Conservation (phyloP, 805 yeast species). For the Schwanniomyces vanrijiae region DNA sequence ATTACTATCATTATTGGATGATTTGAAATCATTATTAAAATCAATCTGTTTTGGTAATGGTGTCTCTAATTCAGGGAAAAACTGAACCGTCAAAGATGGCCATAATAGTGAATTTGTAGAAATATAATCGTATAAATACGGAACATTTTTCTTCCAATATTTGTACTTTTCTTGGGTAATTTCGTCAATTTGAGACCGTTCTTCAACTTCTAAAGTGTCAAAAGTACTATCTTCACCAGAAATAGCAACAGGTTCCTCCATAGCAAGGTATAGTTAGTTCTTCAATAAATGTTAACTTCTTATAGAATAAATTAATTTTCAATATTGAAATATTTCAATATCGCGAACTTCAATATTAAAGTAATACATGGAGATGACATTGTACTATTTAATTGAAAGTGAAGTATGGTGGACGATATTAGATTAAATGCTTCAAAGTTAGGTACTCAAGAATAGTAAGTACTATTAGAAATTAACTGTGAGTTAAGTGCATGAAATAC, state of each 20-base stretch:
- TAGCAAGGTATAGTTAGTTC: neutral
- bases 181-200: constrained; percentile 24
- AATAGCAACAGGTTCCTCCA: neutral
- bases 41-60: constrained; percentile 3
- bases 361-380: neutral
- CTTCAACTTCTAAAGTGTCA: neutral
- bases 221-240: neutral
- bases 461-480: constrained; percentile 7
- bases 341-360: neutral
- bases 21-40: neutral
- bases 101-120: constrained; percentile 41
- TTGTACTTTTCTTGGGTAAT: constrained; percentile 34
- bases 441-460: constrained; percentile 80
- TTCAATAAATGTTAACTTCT: neutral
- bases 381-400: neutral
- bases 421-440: constrained; percentile 72
- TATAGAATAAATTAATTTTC: neutral
- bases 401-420: constrained; percentile 21
- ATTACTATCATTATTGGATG: constrained; percentile 3
- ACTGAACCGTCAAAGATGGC: constrained; percentile 44
- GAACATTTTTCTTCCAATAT: constrained; percentile 45
- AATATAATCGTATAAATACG: constrained; percentile 41
- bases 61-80: constrained; percentile 39
- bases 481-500: neutral
- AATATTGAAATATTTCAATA: neutral